Percentiles rank a stretch among this genome's conserved stretches.
phyloP scores from a whole-genome alignment of 768 basidiomycete genomes.

The Termitomyces sp. region DNA sequence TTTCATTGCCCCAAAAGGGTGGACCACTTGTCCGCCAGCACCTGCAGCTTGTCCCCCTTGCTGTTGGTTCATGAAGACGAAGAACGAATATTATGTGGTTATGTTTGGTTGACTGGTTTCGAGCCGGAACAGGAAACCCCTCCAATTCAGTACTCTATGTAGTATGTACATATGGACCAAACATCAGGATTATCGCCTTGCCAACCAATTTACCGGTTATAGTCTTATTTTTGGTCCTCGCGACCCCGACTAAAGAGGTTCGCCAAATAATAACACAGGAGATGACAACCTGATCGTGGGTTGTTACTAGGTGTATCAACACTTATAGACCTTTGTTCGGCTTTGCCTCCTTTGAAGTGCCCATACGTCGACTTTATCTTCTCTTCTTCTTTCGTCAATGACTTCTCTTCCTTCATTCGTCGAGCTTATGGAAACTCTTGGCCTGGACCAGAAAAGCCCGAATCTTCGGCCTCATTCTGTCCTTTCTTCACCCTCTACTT shows the following conservation, averaged over 20 bases:
- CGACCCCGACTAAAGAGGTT: conserved; percentile 22
- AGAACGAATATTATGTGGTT: conserved; percentile 12
- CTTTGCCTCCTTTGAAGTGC: conserved; percentile 18
- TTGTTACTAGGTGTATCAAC: conserved; percentile 42
- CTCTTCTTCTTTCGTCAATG: conserved; percentile 37
- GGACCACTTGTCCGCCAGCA: conserved; percentile 17
- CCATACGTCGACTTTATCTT: conserved; percentile 24
- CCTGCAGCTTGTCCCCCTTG: conserved; percentile 14
- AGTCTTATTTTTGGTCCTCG: conserved; percentile 31
- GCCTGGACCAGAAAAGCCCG: conserved; percentile 44
- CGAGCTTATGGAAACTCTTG: conserved; percentile 81
- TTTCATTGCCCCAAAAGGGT: conserved; percentile 31
- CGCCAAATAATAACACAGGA: conserved; percentile 35
- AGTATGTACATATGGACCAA: background rate
- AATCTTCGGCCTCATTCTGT: conserved; percentile 34
- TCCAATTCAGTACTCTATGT: no score
- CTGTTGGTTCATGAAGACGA: conserved; percentile 20
- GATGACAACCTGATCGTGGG: conserved; percentile 52
- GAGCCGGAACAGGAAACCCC: background rate
- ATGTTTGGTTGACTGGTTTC: conserved; percentile 11
- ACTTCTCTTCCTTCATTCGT: conserved; percentile 80
- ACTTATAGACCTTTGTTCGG: conserved; percentile 30
- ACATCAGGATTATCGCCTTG: conserved; percentile 49
- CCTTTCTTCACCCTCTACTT: conserved; percentile 37
- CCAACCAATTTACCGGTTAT: conserved; percentile 41